Evolutionary conservation across 805 yeast genomes (phyloP).

Genomic region (Lachancea sp.): DNA sequence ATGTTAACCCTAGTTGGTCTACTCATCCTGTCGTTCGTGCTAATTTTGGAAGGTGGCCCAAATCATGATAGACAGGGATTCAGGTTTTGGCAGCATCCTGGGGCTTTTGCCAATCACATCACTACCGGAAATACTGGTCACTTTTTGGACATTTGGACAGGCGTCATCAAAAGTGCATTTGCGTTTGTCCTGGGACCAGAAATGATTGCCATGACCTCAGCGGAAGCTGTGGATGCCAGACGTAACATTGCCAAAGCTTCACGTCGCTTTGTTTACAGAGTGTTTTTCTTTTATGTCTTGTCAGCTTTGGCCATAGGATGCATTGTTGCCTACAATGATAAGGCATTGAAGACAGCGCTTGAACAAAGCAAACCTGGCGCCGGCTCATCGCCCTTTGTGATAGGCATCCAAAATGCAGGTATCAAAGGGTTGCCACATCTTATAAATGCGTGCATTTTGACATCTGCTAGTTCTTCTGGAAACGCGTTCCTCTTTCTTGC

Average conservation of each 20-base stretch:
- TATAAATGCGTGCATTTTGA: conserved; percentile 43
- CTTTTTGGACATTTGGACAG: conserved; percentile 48
- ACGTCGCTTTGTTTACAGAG: conserved; percentile 47
- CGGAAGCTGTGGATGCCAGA: conserved; percentile 45
- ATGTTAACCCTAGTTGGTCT: conserved; percentile 59
- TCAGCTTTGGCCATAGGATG: conserved; percentile 51
- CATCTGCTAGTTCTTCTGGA: conserved; percentile 37
- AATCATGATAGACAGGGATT: conserved; percentile 45
- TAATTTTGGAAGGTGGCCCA: conserved; percentile 65
- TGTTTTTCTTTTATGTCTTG: conserved; percentile 47
- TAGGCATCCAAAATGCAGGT: conserved; percentile 45
- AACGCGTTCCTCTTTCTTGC: conserved; percentile 44
- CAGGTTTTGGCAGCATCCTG: conserved; percentile 55
- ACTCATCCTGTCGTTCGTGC: conserved; percentile 48
- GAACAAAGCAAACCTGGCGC: conserved; percentile 29
- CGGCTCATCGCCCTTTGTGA: conserved; percentile 45
- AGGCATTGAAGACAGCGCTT: conserved; percentile 35
- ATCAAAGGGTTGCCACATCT: conserved; percentile 42
- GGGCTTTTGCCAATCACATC: conserved; percentile 35
- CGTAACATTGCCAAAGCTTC: conserved; percentile 47
- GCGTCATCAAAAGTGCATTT: conserved; percentile 43
- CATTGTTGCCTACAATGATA: conserved; percentile 48
- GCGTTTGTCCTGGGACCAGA: conserved; percentile 47
- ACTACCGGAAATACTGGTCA: conserved; percentile 40
- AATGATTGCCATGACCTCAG: conserved; percentile 42